Evolutionary conservation across 2,329 filamentous ascomycete species (phyloP).

Genomic region (Sporothrix inflata): DNA sequence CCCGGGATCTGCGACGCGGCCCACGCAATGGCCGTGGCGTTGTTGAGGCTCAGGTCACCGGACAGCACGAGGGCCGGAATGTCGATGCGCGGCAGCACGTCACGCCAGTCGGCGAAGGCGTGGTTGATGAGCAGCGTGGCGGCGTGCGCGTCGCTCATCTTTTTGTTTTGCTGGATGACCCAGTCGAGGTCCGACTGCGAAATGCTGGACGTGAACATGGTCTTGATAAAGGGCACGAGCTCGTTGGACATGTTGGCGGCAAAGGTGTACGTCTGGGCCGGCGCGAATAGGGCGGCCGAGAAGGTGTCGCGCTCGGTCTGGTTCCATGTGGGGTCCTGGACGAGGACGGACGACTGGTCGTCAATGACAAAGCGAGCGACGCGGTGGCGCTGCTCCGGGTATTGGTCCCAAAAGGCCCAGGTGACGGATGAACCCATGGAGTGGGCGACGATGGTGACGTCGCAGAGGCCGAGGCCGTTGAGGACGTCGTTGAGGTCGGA

Average conservation of each 20-base stretch:
- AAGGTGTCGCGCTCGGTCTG: background rate
- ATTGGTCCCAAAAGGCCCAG: background rate
- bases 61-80: background rate
- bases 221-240: background rate
- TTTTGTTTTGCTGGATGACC: background rate
- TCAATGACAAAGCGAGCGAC: background rate
- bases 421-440: background rate
- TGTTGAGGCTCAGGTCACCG: background rate
- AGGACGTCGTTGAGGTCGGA: background rate
- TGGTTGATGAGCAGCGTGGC: constrained; percentile 2
- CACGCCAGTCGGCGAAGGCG: background rate
- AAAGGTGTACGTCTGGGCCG: background rate
- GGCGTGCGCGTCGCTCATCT: background rate
- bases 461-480: background rate
- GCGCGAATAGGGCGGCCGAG: background rate
- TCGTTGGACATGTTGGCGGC: constrained; percentile 3
- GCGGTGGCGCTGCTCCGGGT: background rate
- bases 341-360: constrained; percentile 5
- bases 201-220: background rate
- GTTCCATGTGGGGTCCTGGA: background rate
- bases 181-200: background rate
- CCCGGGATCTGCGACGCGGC: background rate
- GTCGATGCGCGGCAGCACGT: background rate
- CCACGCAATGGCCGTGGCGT: background rate
- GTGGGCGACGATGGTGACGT: background rate